These are phyloP conservation scores for Blyttiomyces sp. DNA, from an alignment of 371 early-diverging fungal species.

Conservation along the genomic window DNA sequence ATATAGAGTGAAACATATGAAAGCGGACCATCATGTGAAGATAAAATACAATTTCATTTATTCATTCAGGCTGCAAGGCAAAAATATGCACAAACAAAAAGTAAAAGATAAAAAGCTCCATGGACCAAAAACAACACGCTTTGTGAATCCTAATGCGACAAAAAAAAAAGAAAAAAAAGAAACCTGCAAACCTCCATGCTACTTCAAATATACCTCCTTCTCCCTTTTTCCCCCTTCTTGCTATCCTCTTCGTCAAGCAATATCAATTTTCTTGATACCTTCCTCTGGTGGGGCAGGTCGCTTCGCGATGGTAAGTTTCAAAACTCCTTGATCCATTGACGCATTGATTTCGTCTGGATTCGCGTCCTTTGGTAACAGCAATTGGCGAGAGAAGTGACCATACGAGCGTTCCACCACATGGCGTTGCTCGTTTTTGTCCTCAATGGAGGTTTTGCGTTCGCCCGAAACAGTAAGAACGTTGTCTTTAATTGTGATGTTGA, in stretches of 20 bases:
- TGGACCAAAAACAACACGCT: no score
- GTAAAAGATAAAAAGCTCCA: no score
- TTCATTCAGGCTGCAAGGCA: not conserved
- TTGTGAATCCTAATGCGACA: no score
- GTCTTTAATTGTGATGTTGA: conserved; percentile 40
- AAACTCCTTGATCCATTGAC: conserved; percentile 56
- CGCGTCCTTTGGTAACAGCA: conserved; percentile 51
- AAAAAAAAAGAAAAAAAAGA: not conserved
- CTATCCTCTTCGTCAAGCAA: not conserved
- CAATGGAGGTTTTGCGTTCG: conserved; percentile 34
- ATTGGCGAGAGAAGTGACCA: conserved; percentile 50
- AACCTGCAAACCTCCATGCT: not conserved
- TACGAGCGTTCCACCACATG: conserved; percentile 48
- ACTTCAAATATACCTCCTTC: not conserved
- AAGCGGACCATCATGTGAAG: no score
- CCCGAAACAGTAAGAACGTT: conserved; percentile 39
- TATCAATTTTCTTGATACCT: conserved; percentile 13
- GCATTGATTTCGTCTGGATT: conserved; percentile 49
- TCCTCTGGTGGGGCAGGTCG: not conserved
- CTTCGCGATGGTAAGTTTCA: conserved; percentile 54
- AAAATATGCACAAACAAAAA: no score
- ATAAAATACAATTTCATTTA: not conserved
- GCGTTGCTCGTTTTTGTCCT: conserved; percentile 35
- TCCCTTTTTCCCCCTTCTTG: not conserved
- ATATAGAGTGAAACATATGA: no score